Evolutionary conservation across 208 protist species (phyloP).

Genomic region (Blechomonas ayalai): DNA sequence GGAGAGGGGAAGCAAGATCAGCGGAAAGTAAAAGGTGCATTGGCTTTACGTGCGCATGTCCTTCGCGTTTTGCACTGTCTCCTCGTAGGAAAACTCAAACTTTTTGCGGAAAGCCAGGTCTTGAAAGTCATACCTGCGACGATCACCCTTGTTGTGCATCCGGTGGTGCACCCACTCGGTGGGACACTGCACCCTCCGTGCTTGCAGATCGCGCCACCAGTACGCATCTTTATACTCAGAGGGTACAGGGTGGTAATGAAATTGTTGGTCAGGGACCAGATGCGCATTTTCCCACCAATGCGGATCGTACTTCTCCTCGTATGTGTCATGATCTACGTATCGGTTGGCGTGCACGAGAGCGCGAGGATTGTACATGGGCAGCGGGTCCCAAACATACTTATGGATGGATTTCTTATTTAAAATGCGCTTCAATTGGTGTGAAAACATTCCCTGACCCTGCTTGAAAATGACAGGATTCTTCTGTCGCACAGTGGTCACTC

Average conservation of each 20-base stretch:
- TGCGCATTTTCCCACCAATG: constrained; percentile 64
- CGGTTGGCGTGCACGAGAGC: constrained; percentile 80
- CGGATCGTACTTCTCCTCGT: constrained; percentile 73
- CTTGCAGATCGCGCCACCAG: constrained; percentile 88
- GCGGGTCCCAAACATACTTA: constrained; percentile 83
- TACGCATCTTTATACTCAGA: constrained; percentile 89
- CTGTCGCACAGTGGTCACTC: constrained; percentile 8
- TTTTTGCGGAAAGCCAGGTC: constrained; percentile 84
- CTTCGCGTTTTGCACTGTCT: constrained; percentile 75
- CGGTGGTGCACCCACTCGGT: constrained; percentile 80
- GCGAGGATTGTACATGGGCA: constrained; percentile 88
- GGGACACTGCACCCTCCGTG: constrained; percentile 84
- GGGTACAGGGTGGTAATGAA: constrained; percentile 72
- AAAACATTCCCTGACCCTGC: constrained; percentile 89
- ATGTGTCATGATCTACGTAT: constrained; percentile 72
- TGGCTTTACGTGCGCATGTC: constrained; percentile 66
- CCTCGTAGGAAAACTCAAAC: constrained; percentile 80
- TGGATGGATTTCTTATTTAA: constrained; percentile 88
- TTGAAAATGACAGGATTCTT: constrained; percentile 90
- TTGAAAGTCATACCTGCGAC: constrained; percentile 80
- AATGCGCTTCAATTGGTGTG: constrained; percentile 86
- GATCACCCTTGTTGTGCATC: constrained; percentile 74
- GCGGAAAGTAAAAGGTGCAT: constrained; percentile 1
- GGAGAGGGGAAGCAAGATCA: no score
- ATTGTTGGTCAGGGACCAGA: constrained; percentile 80